Evolutionary conservation across 129 eudicot species (phyloP).

Genomic region (Flaveria bidentis): DNA sequence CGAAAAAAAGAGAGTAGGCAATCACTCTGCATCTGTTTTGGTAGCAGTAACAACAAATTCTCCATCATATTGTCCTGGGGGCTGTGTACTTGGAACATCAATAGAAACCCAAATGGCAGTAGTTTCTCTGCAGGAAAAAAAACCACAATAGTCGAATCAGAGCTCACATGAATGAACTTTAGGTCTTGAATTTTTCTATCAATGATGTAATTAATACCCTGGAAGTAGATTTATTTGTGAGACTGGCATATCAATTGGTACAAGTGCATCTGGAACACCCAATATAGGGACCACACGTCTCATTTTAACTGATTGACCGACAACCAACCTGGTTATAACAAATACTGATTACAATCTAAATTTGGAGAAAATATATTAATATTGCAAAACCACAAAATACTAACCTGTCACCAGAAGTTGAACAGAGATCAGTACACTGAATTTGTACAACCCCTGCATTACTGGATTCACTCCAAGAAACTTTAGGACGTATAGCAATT

Average conservation of each 20-base stretch:
- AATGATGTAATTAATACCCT: conserved; percentile 54
- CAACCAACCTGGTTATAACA: conserved; percentile 57
- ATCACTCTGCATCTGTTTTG: conserved; percentile 84
- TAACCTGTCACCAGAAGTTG: conserved; percentile 85
- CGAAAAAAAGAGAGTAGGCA: conserved; percentile 56
- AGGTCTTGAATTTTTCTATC: background rate
- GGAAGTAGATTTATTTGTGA: conserved; percentile 70
- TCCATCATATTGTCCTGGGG: conserved; percentile 94
- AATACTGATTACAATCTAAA: conserved; percentile 10
- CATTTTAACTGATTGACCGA: conserved; percentile 64
- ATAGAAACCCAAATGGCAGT: conserved; percentile 80
- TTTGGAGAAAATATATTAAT: background rate
- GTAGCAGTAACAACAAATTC: conserved; percentile 74
- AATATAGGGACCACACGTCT: conserved; percentile 86
- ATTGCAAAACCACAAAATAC: conserved; percentile 27
- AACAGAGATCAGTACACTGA: conserved; percentile 80
- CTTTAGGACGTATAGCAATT: conserved; percentile 96
- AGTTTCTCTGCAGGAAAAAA: conserved; percentile 64
- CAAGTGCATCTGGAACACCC: conserved; percentile 99
- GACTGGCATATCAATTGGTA: conserved; percentile 80
- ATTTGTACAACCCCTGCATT: conserved; percentile 84
- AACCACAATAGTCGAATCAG: conserved; percentile 2
- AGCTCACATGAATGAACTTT: conserved; percentile 18
- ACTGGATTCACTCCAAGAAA: conserved; percentile 75
- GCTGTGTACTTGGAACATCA: conserved; percentile 73